Evolutionary conservation across 2,329 filamentous ascomycete species (phyloP).

Genomic region (Chrysoporthe puriensis): DNA sequence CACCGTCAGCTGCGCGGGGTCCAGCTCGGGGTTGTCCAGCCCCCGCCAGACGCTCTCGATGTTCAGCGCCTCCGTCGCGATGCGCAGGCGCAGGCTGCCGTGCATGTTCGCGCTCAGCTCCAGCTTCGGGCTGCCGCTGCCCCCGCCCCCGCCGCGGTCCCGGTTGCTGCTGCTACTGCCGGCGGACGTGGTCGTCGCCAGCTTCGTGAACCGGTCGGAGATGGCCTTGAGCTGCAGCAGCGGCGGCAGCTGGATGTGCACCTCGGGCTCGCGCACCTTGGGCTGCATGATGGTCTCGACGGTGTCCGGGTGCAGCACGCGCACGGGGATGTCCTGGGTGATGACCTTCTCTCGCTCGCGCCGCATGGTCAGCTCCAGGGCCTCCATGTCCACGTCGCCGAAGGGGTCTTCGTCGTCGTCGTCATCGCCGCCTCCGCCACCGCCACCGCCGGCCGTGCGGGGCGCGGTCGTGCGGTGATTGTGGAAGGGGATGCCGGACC

Average conservation of each 20-base stretch:
- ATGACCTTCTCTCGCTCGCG: slow-evolving; percentile 87
- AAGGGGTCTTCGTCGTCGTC: slow-evolving; percentile 45
- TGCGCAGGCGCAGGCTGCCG: slow-evolving; percentile 77
- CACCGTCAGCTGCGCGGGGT: slow-evolving; percentile 73
- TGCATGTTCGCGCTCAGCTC: slow-evolving; percentile 95
- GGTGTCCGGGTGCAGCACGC: slow-evolving; percentile 79
- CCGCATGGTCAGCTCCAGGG: slow-evolving; percentile 58
- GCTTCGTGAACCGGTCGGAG: slow-evolving; percentile 91
- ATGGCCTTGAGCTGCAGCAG: slow-evolving; percentile 90
- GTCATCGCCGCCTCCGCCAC: slow-evolving; percentile 42
- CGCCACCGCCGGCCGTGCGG: slow-evolving; percentile 10
- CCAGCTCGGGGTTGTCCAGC: slow-evolving; percentile 84
- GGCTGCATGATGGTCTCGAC: slow-evolving; percentile 97
- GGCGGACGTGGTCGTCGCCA: slow-evolving; percentile 54
- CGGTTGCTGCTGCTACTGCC: slow-evolving; percentile 29
- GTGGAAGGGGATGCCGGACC: slow-evolving; percentile 26
- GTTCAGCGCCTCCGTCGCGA: slow-evolving; percentile 80
- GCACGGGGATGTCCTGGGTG: slow-evolving; percentile 94
- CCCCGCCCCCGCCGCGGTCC: slow-evolving; percentile 15
- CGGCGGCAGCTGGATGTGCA: slow-evolving; percentile 88
- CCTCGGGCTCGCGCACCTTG: slow-evolving; percentile 85
- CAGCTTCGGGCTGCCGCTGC: slow-evolving; percentile 62
- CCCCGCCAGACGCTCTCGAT: slow-evolving; percentile 87
- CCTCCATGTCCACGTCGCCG: slow-evolving; percentile 50
- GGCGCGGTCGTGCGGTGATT: slow-evolving; percentile 37